Base-by-base conservation (phyloP, 1,284 basidiomycete genomes). In the Coniferiporia weirii region DNA sequence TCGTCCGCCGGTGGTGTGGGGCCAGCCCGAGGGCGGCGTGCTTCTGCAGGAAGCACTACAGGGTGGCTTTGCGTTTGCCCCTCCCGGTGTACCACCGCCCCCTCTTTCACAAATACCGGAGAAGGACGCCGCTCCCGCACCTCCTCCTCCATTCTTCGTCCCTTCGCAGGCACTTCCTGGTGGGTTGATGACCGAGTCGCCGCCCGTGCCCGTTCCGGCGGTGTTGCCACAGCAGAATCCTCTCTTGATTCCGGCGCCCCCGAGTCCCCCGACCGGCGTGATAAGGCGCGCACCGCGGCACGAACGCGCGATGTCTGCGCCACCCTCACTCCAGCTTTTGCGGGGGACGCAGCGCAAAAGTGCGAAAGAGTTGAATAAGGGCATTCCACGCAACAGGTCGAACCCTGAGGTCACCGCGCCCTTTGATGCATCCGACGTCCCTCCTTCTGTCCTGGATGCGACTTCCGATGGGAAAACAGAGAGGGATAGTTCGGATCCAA, bases 251-350 rank as follows among this genome's bases (percentile, higher is more conserved):
- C 54, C 54, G 3, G 45, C 15, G 9, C 54, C 54, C 12, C 52
- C 56, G 19, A 58, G 46, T 19, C 56, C 56, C 9, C 56, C 60
- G 7, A 54, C 40, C 13, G 60, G 60, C 20, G 56, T 58, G 13
- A 52, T 56, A 44, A 46, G 49, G 46, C 56, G 57, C 35, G 20
- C 27, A 35, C 47, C 50, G 20, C 57, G 55, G 20, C 64, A 64
- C 32, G 61, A 63, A 13, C 65, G 67, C 22, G 62, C 66, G 7
- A 59, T 19, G 49, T 66, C 66, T 17, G 67, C 66, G 27, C 67
- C 67, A 1, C 62, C 66, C 17, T 52, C 61, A 13, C 54, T 58
- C 46, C 56, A 38, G 19, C 12, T 17, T 51, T 15, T 61, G 54
- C 40, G 59, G 59, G 53, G 51, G 43, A n/a, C 36, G 34, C 43